Conservation (phyloP, 306 rosid species). For the Gastrolobium bilobum region DNA sequence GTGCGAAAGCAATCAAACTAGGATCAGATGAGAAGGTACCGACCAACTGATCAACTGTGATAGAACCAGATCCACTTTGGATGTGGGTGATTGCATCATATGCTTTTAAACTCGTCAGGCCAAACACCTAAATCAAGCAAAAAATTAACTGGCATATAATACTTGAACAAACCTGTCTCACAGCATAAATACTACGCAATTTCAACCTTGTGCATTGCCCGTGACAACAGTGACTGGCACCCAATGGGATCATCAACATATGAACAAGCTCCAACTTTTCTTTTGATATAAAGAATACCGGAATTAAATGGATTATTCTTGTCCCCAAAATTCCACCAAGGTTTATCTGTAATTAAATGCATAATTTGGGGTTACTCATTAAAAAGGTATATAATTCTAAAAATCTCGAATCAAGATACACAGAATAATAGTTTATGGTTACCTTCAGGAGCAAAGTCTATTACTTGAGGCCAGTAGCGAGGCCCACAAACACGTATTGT, state of each 20-base stretch:
- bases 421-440: conserved; percentile 39
- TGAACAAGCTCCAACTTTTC: conserved; percentile 98
- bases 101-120: conserved; percentile 75
- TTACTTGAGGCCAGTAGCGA: conserved; percentile 93
- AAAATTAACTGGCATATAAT: conserved; percentile 32
- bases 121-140: conserved; percentile 78
- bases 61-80: conserved; percentile 70
- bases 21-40: conserved; percentile 98
- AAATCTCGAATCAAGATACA: conserved; percentile 32
- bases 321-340: conserved; percentile 96
- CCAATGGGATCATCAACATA: conserved; percentile 98
- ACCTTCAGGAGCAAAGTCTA: conserved; percentile 90
- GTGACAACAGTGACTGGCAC: conserved; percentile 91
- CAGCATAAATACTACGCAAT: conserved; percentile 34
- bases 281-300: conserved; percentile 91
- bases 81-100: conserved; percentile 49
- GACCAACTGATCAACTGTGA: conserved; percentile 90
- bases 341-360: conserved; percentile 71
- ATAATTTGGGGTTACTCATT: conserved; percentile 37
- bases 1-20: conserved; percentile 97
- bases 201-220: conserved; percentile 96
- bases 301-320: conserved; percentile 82
- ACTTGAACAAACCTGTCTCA: conserved; percentile 10
- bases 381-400: conserved; percentile 28
- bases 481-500: conserved; percentile 89